Evolutionary conservation across 163 green algal genomes (phyloP).

Genomic region (Chlamydomonas reinhardtii): DNA sequence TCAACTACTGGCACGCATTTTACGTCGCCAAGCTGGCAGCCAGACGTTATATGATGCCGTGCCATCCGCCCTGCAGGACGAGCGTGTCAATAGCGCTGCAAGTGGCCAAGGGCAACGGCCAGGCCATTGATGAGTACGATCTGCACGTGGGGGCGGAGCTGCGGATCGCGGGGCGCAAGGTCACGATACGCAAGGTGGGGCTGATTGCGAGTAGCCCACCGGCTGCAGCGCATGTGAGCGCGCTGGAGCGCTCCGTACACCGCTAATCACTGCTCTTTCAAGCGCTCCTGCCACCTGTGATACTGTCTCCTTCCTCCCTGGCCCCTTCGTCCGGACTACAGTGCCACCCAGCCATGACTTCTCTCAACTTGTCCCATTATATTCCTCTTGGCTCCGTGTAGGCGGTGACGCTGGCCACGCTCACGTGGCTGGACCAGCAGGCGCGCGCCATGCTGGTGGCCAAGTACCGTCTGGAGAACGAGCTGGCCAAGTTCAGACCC

Average conservation of each 20-base stretch:
- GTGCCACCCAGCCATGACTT: no score
- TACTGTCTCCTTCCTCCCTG: no score
- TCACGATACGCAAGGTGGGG: slow-evolving; percentile 51
- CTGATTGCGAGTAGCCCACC: background rate
- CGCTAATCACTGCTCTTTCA: no score
- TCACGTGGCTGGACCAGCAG: slow-evolving; percentile 52
- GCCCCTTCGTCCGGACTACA: no score
- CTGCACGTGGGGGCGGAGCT: slow-evolving; percentile 53
- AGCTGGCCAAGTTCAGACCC: slow-evolving; percentile 52
- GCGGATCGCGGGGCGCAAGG: slow-evolving; percentile 22
- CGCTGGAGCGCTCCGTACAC: no score
- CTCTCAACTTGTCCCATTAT: no score
- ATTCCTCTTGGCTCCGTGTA: background rate
- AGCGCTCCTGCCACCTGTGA: no score
- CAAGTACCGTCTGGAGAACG: slow-evolving; percentile 26
- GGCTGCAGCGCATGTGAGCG: background rate
- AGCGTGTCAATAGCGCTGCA: slow-evolving; percentile 5
- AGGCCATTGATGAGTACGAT: slow-evolving; percentile 43
- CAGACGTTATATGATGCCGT: no score
- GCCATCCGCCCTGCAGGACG: background rate
- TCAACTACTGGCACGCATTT: no score
- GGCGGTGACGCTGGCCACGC: slow-evolving; percentile 40
- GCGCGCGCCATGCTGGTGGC: slow-evolving; percentile 41
- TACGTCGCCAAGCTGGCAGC: no score
- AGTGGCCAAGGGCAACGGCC: background rate